Percentiles rank a stretch among this genome's conserved stretches.
phyloP scores from a whole-genome alignment of 768 basidiomycete species.

The Leccinum incarnatum region DNA sequence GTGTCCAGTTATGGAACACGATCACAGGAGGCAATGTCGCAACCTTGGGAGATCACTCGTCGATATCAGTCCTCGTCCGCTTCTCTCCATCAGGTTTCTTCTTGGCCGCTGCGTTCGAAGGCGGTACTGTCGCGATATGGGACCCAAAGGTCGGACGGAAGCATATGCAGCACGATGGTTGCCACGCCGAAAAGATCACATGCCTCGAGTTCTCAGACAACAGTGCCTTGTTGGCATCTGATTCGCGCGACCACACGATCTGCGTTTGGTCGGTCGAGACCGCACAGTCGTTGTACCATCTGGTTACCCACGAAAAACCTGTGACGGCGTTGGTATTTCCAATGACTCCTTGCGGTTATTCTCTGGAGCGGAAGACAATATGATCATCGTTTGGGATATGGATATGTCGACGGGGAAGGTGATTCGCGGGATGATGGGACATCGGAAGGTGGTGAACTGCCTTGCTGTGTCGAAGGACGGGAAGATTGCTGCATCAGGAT shows the following conservation, averaged over 20 bases:
- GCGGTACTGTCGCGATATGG: conserved; percentile 17
- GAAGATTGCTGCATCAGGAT: conserved; percentile 18
- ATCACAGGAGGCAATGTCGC: conserved; percentile 21
- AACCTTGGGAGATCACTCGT: conserved; percentile 13
- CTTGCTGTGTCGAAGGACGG: conserved; percentile 22
- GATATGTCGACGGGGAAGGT: conserved; percentile 15
- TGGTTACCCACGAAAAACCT: conserved; percentile 15
- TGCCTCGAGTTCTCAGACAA: conserved; percentile 22
- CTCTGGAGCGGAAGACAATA: conserved; percentile 26
- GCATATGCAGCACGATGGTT: conserved; percentile 14
- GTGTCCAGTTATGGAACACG: conserved; percentile 23
- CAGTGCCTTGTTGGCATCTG: conserved; percentile 16
- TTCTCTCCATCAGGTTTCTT: conserved; percentile 22
- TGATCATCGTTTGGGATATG: conserved; percentile 21
- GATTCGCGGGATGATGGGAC: conserved; percentile 20
- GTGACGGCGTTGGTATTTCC: conserved; percentile 22
- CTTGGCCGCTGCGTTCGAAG: conserved; percentile 18
- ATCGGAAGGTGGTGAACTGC: conserved; percentile 14
- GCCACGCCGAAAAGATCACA: conserved; percentile 10
- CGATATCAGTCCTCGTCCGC: conserved; percentile 10
- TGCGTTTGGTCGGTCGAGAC: conserved; percentile 24
- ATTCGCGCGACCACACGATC: conserved; percentile 14
- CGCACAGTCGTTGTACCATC: conserved; percentile 8
- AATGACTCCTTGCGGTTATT: conserved; percentile 15
- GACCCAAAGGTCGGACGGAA: conserved; percentile 20